Percentiles rank a stretch among this genome's conserved stretches.
phyloP scores from a whole-genome alignment of 2,329 filamentous ascomycete species.

The Epichloe glyceriae region DNA sequence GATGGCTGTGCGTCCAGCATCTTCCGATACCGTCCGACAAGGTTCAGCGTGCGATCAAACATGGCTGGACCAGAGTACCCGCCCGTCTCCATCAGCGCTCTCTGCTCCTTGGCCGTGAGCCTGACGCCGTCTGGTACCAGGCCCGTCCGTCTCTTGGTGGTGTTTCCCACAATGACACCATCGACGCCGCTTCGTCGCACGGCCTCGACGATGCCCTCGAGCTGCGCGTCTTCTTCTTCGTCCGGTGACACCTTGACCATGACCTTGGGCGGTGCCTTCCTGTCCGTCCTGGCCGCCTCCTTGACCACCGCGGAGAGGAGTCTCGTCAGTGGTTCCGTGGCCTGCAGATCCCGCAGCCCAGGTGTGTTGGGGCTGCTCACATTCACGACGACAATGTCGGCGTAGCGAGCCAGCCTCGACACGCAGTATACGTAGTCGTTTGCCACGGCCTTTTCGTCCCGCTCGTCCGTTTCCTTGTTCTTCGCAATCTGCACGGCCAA shows the following conservation, averaged over 20 bases:
- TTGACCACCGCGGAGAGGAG: constrained; percentile 73
- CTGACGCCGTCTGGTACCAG: constrained; percentile 54
- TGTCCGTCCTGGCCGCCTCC: constrained; percentile 55
- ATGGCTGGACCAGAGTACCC: constrained; percentile 86
- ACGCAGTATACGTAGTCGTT: constrained; percentile 86
- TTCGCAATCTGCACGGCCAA: constrained; percentile 91
- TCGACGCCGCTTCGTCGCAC: constrained; percentile 77
- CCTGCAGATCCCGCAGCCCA: constrained; percentile 76
- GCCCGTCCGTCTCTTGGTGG: constrained; percentile 69
- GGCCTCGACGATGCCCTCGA: constrained; percentile 78
- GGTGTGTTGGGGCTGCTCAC: constrained; percentile 95
- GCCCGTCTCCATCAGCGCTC: constrained; percentile 60
- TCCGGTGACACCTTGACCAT: constrained; percentile 99
- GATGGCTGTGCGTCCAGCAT: constrained; percentile 42
- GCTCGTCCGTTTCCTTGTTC: constrained; percentile 84
- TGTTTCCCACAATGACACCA: constrained; percentile 94
- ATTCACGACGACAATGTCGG: constrained; percentile 95
- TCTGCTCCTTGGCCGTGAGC: constrained; percentile 53
- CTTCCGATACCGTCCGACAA: constrained; percentile 69
- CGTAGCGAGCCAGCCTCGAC: constrained; percentile 67
- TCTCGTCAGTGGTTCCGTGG: constrained; percentile 65
- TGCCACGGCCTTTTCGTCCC: constrained; percentile 68
- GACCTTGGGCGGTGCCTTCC: constrained; percentile 55
- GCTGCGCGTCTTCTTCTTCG: constrained; percentile 73
- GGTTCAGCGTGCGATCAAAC: constrained; percentile 63